These are phyloP conservation scores for Dothideomycetes sp. DNA, from an alignment of 2,329 filamentous ascomycete species.

Conservation along the genomic window DNA sequence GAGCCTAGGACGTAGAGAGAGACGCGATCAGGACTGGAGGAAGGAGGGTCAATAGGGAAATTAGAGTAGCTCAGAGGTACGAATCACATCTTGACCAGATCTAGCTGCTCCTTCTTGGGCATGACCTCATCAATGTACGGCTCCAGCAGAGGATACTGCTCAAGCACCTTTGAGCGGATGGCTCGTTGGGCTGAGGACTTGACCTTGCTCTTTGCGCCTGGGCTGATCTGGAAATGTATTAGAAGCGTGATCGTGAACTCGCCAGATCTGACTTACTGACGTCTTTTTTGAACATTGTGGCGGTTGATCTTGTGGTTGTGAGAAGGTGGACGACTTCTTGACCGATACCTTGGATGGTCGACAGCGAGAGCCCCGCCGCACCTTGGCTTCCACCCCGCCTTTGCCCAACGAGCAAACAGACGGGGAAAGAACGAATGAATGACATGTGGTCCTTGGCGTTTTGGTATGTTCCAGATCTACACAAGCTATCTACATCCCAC, in stretches of 20 bases:
- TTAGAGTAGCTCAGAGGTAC: not conserved
- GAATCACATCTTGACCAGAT: conserved; percentile 70
- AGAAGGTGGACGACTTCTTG: not conserved
- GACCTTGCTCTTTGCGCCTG: conserved; percentile 83
- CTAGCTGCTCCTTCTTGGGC: conserved; percentile 85
- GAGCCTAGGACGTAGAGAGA: conserved; percentile 75
- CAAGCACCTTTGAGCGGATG: conserved; percentile 70
- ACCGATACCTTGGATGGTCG: too few species aligned
- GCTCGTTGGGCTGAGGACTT: conserved; percentile 90
- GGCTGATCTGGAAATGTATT: conserved; percentile 37
- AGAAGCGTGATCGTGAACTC: not conserved
- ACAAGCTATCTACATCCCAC: too few species aligned
- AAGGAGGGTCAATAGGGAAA: not conserved
- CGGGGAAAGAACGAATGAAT: too few species aligned
- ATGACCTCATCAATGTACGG: conserved; percentile 88
- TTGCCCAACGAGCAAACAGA: not conserved
- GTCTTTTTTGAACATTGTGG: conserved; percentile 85
- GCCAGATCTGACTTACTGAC: conserved; percentile 38
- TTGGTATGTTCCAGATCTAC: too few species aligned
- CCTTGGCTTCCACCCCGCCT: not conserved
- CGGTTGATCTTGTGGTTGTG: conserved; percentile 1
- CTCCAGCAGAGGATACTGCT: conserved; percentile 75
- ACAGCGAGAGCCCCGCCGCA: too few species aligned
- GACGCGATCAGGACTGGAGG: conserved; percentile 62
- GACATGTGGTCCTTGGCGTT: too few species aligned